Percentiles rank a stretch among this genome's conserved stretches.
Conservation (phyloP, 257 asterid genomes). For the Penstemon barbatus region DNA sequence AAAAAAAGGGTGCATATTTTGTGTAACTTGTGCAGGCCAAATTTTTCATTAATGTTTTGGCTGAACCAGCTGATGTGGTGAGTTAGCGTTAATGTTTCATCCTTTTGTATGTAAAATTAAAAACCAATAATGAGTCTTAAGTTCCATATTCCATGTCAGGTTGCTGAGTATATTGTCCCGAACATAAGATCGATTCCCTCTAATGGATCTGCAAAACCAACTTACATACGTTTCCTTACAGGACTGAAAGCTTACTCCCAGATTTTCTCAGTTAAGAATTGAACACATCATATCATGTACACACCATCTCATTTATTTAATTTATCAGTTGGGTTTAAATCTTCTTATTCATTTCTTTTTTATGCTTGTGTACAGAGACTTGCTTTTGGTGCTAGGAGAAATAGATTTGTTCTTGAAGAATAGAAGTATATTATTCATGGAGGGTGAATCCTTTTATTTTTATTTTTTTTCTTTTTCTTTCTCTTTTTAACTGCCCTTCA, state of each 20-base stretch:
- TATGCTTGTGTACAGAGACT: constrained; percentile 54
- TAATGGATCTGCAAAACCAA: constrained; percentile 72
- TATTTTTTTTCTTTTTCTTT: background rate
- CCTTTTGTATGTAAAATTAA: background rate
- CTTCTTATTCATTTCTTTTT: constrained; percentile 12
- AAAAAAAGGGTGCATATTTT: constrained; percentile 5
- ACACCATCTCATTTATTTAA: background rate
- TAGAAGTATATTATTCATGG: constrained; percentile 26
- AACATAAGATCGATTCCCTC: constrained; percentile 73
- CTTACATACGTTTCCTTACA: constrained; percentile 91
- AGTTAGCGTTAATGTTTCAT: constrained; percentile 8
- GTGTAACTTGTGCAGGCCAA: constrained; percentile 63
- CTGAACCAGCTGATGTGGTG: constrained; percentile 95
- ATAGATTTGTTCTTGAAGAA: constrained; percentile 75
- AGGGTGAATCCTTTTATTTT: background rate
- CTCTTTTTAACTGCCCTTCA: too few relatives aligned
- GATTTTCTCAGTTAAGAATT: constrained; percentile 78
- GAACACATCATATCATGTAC: background rate
- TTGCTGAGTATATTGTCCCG: constrained; percentile 82
- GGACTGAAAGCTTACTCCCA: constrained; percentile 94
- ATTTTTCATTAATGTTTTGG: constrained; percentile 93
- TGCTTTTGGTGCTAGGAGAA: constrained; percentile 90
- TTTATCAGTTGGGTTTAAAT: background rate
- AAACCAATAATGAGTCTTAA: too few relatives aligned
- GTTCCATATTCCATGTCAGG: constrained; percentile 39